phyloP scores from a whole-genome alignment of 192 early-diverging fungal genomes.

The Mortierella alpina region DNA sequence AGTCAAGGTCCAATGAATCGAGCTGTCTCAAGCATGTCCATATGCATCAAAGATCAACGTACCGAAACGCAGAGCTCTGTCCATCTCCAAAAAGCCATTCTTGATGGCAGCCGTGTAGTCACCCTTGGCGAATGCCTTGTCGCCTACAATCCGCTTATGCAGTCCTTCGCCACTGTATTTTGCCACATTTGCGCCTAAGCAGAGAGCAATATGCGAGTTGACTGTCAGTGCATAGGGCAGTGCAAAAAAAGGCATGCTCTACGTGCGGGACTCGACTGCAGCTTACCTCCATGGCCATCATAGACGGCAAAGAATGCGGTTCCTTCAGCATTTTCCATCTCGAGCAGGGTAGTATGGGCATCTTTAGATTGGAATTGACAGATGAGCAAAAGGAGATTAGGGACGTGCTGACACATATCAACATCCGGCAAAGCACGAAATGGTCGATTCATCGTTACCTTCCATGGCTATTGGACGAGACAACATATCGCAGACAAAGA shows the following conservation, averaged over 20 bases:
- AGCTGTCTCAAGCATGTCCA: not conserved
- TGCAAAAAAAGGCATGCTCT: not conserved
- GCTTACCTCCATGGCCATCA: slow-evolving; percentile 93
- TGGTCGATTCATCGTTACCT: slow-evolving; percentile 9
- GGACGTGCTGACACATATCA: no score
- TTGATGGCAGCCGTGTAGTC: slow-evolving; percentile 83
- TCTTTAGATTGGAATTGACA: slow-evolving; percentile 55
- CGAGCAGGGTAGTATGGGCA: slow-evolving; percentile 90
- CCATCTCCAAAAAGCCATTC: slow-evolving; percentile 83
- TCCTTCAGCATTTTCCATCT: slow-evolving; percentile 69
- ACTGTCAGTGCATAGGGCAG: not conserved
- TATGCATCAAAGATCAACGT: slow-evolving; percentile 8
- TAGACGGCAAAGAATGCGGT: slow-evolving; percentile 95
- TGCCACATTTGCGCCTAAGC: slow-evolving; percentile 76
- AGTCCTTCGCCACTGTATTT: slow-evolving; percentile 84
- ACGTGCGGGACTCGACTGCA: not conserved
- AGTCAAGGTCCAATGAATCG: not conserved
- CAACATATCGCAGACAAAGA: not conserved
- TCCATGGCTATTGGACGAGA: slow-evolving; percentile 29
- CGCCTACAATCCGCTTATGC: slow-evolving; percentile 76
- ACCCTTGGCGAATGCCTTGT: slow-evolving; percentile 72
- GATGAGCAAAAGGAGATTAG: not conserved
- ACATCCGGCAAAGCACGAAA: not conserved
- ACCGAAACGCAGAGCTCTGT: slow-evolving; percentile 82
- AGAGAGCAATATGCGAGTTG: not conserved